Percentiles rank a stretch among this genome's conserved stretches.
phyloP scores from a whole-genome alignment of 2,329 filamentous ascomycete genomes.

The Aphanocladium album region DNA sequence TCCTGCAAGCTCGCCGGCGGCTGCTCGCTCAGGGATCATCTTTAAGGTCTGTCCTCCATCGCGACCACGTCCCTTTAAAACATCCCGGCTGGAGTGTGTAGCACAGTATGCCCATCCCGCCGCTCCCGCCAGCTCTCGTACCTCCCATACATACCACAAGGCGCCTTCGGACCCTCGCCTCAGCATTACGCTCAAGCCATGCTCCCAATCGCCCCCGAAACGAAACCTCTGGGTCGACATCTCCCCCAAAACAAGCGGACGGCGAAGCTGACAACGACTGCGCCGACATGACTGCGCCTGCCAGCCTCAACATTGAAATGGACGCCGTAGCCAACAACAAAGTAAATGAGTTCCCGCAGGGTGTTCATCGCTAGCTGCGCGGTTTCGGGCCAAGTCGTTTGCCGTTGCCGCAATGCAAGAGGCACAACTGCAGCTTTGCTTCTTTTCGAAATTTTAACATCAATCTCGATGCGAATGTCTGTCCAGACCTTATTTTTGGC shows the following conservation, averaged over 20 bases:
- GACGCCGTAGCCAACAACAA: not conserved
- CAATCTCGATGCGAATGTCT: too few species aligned
- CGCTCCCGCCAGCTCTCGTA: not conserved
- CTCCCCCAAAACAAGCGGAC: not conserved
- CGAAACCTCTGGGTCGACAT: not conserved
- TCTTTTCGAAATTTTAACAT: too few species aligned
- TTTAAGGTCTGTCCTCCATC: not conserved
- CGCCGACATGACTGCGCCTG: not conserved
- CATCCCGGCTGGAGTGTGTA: not conserved
- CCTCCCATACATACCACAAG: not conserved
- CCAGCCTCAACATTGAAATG: not conserved
- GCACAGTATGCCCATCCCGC: not conserved
- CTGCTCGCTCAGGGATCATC: not conserved
- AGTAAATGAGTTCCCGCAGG: not conserved
- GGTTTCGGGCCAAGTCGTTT: conserved; percentile 16
- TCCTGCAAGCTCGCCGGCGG: not conserved
- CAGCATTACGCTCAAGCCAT: not conserved
- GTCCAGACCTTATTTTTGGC: too few species aligned
- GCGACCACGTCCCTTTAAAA: too few species aligned
- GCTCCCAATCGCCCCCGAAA: not conserved
- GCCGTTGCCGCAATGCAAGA: too few species aligned
- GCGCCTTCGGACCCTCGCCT: not conserved
- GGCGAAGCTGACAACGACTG: not conserved
- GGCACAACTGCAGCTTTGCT: too few species aligned
- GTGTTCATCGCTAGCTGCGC: conserved; percentile 12